phyloP scores from a whole-genome alignment of 176 grass and related monocot genomes.

The Oryza glumipatula region DNA sequence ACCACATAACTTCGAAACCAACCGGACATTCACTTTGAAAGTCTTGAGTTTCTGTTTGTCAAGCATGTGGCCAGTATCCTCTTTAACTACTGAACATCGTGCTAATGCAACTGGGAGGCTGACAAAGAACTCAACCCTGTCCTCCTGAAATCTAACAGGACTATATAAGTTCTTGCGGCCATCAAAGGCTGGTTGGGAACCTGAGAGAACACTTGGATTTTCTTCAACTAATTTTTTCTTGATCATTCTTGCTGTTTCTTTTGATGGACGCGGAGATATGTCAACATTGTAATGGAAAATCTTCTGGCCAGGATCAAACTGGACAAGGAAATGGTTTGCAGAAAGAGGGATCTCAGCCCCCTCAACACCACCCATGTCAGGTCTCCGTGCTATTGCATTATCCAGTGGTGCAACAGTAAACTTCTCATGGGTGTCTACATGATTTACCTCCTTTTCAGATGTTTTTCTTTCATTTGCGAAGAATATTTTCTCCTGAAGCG shows the following conservation, averaged over 20 bases:
- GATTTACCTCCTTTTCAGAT: slow-evolving; percentile 25
- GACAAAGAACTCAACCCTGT: slow-evolving; percentile 72
- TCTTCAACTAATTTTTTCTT: slow-evolving; percentile 87
- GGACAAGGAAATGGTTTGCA: slow-evolving; percentile 87
- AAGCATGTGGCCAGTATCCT: slow-evolving; percentile 32
- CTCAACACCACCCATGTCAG: slow-evolving; percentile 64
- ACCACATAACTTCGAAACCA: slow-evolving; percentile 76
- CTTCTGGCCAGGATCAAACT: slow-evolving; percentile 61
- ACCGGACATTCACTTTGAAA: slow-evolving; percentile 80
- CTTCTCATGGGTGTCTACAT: slow-evolving; percentile 26
- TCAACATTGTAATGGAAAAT: slow-evolving; percentile 86
- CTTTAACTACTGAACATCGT: slow-evolving; percentile 17
- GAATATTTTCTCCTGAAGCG: slow-evolving; percentile 48
- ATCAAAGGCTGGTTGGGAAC: slow-evolving; percentile 72
- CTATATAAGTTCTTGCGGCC: slow-evolving; percentile 89
- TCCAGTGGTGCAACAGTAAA: slow-evolving; percentile 35
- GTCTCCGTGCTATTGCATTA: slow-evolving; percentile 49
- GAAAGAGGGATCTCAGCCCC: slow-evolving; percentile 65
- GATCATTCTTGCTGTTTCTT: slow-evolving; percentile 84
- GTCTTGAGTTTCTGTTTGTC: slow-evolving; percentile 57
- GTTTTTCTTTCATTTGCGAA: slow-evolving; percentile 32
- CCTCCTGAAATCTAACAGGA: slow-evolving; percentile 64
- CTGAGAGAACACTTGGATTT: slow-evolving; percentile 61
- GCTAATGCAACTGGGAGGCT: slow-evolving; percentile 52
- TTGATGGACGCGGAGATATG: slow-evolving; percentile 79